Percentiles rank a stretch among this genome's conserved stretches.
These are phyloP conservation scores for Colletotrichum sp. DNA, from an alignment of 2,329 filamentous ascomycete genomes.

Conservation along the genomic window DNA sequence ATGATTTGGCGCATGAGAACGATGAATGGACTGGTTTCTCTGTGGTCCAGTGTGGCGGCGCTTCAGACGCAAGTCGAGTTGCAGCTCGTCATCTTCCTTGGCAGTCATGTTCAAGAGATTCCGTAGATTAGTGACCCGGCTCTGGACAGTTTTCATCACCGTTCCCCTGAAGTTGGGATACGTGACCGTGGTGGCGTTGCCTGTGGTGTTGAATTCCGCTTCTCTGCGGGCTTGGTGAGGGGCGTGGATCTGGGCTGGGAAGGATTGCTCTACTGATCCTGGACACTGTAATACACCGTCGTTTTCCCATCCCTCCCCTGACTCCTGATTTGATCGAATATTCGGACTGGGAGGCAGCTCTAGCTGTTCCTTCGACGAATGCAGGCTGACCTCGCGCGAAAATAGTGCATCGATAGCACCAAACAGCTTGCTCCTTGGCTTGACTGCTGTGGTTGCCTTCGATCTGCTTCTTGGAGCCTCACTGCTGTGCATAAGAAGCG, in stretches of 20 bases:
- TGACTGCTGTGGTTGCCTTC: neutral
- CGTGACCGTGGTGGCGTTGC: neutral
- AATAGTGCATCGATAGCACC: neutral
- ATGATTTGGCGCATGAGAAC: neutral
- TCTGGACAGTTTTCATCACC: neutral
- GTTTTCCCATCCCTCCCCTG: neutral
- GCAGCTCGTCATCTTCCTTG: neutral
- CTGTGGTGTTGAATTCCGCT: neutral
- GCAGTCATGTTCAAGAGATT: neutral
- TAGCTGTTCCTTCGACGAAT: neutral
- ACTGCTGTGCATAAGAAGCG: neutral
- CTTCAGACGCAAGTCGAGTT: neutral
- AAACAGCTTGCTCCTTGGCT: neutral
- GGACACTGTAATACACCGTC: neutral
- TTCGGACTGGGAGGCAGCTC: neutral
- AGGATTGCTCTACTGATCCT: neutral
- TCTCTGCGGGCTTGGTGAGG: neutral
- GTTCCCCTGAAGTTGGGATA: neutral
- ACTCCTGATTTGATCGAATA: neutral
- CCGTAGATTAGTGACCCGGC: neutral
- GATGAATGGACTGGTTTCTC: neutral
- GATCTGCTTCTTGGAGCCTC: neutral
- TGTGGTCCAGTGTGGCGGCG: neutral
- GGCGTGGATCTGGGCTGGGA: neutral
- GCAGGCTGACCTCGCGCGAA: neutral